These are phyloP conservation scores for Excoecaria cochinchinensis DNA, from an alignment of 345 rosid genomes.

Conservation along the genomic window DNA sequence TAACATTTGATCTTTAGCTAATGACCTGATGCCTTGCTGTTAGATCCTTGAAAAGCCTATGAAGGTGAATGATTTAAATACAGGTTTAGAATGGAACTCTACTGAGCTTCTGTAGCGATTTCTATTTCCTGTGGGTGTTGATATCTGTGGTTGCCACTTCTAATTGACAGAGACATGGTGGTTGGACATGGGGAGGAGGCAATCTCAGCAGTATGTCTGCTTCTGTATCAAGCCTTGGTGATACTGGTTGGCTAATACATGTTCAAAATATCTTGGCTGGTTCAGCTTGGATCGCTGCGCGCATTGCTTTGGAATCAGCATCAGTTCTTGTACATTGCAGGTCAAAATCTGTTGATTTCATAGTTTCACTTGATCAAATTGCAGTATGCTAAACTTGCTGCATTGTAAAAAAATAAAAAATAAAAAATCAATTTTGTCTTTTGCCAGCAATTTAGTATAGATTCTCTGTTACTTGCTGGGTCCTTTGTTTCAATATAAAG, in stretches of 20 bases:
- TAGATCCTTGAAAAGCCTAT: background rate
- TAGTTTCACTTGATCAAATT: background rate
- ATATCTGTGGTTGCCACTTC: slow-evolving; percentile 4
- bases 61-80: background rate
- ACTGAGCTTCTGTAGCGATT: background rate
- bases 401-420: background rate
- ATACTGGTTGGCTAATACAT: slow-evolving; percentile 97
- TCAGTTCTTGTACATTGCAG: slow-evolving; percentile 99
- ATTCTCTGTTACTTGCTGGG: background rate
- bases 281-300: slow-evolving; percentile 98
- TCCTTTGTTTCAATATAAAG: background rate
- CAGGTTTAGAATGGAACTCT: background rate
- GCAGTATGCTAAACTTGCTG: background rate
- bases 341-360: slow-evolving; percentile 37
- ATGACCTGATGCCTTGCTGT: too few relatives aligned
- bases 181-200: slow-evolving; percentile 98
- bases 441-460: background rate
- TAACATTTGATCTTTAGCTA: too few relatives aligned
- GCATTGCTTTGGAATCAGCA: slow-evolving; percentile 84
- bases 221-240: slow-evolving; percentile 95
- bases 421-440: background rate
- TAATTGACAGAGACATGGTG: slow-evolving; percentile 85
- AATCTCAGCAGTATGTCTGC: slow-evolving; percentile 99
- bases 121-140: background rate
- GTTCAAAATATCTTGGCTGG: slow-evolving; percentile 96